Base-by-base conservation (phyloP, 495 filamentous ascomycete genomes). In the Penicillium paradoxum region DNA sequence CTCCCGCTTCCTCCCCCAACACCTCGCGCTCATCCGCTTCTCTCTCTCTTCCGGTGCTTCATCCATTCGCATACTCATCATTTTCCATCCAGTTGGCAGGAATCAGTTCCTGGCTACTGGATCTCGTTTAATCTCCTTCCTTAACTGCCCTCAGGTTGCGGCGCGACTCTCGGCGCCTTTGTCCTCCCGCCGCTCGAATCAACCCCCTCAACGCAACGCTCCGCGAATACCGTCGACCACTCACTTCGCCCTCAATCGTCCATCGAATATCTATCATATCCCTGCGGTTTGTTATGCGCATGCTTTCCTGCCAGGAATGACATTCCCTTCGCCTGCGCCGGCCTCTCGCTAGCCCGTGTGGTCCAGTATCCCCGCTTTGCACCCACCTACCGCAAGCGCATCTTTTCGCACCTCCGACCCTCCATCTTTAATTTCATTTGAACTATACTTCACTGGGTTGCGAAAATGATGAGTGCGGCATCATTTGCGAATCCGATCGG, bases 271-370 rank as follows among this genome's bases (percentile, higher is more conserved):
- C 49, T 29, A 43, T 14, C 51, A 61, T 40, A 44, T 60, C 63
- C 60, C 61, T 55, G 55, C 66, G 62, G 57, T 43, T 49, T 42
- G 48, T 30, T 38, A 53, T 65, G 67, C 65, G 66, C 58, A 60
- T 52, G 64, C 48, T 49, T 60, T 62, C 59, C 56, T 62, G 62
- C 66, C 70, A 72, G 73, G 72, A 71, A 76, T 76, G 73, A 74
- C 70, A 67, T 56, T 68, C 66, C 61, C 54, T 64, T 64, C 62
- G 54, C 58, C 65, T 66, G 62, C 69, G 68, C 66, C 73, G 71
- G 72, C 68, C 71, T 63, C 56, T 73, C 69, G 71, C 59, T 77
- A 74, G 71, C 68, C 72, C 67, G 71, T 71, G 72, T 73, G 68
- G 69, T 73, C 62, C 59, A 69, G 63, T 60, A 65, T 67, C 73